These are phyloP conservation scores for Hypocreales sp. DNA, from an alignment of 2,329 filamentous ascomycete species.

Conservation along the genomic window DNA sequence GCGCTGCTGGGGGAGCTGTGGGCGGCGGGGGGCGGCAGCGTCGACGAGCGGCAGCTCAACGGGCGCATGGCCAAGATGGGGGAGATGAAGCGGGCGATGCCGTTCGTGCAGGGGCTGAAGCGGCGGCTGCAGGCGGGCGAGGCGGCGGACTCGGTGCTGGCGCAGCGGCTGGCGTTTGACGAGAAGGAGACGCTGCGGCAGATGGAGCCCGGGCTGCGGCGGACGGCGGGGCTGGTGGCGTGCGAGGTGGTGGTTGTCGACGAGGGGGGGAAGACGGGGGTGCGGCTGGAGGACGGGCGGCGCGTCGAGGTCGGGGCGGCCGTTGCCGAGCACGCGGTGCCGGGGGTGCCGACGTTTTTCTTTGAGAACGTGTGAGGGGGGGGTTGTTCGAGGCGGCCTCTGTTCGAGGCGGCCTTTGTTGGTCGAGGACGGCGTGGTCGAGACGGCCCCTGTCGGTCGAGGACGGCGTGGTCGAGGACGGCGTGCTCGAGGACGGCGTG, in stretches of 20 bases:
- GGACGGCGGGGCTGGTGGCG: slow-evolving; percentile 51
- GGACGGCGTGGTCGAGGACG: too few species aligned
- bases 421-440: too few species aligned
- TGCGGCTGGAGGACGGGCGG: slow-evolving; percentile 32
- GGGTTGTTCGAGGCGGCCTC: too few species aligned
- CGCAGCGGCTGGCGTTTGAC: slow-evolving; percentile 75
- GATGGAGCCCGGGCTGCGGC: slow-evolving; percentile 68
- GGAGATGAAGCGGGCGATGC: slow-evolving; percentile 97
- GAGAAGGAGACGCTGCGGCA: slow-evolving; percentile 60
- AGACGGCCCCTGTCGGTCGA: too few species aligned
- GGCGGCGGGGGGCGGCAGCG: slow-evolving; percentile 39
- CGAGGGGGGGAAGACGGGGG: slow-evolving; percentile 52
- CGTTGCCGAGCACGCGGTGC: slow-evolving; percentile 59
- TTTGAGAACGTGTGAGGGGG: slow-evolving; percentile 77
- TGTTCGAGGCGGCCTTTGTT: too few species aligned
- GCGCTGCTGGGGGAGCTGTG: slow-evolving; percentile 62
- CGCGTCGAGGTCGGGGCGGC: slow-evolving; percentile 42
- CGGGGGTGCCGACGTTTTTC: slow-evolving; percentile 65
- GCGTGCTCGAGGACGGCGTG: too few species aligned
- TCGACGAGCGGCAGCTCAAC: slow-evolving; percentile 71
- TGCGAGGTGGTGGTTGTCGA: slow-evolving; percentile 60
- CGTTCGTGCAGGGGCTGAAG: slow-evolving; percentile 82
- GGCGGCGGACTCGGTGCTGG: slow-evolving; percentile 51
- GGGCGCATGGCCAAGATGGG: slow-evolving; percentile 66
- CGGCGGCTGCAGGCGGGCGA: slow-evolving; percentile 62